These are phyloP conservation scores for Flaveria bidentis DNA, from an alignment of 129 eudicot genomes.

Conservation along the genomic window DNA sequence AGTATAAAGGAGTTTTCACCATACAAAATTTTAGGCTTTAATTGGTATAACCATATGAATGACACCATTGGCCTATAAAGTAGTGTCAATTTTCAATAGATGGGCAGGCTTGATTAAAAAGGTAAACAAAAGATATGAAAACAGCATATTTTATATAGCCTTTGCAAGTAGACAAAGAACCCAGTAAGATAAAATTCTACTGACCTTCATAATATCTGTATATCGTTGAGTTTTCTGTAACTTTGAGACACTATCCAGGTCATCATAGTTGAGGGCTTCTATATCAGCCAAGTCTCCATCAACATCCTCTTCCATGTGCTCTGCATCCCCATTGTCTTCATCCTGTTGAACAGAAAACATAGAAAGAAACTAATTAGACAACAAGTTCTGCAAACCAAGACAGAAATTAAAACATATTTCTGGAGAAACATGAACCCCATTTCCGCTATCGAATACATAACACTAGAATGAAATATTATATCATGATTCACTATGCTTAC, in stretches of 20 bases:
- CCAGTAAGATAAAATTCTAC: conserved; percentile 22
- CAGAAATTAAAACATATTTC: not conserved
- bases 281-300: conserved; percentile 80
- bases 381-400: conserved; percentile 6
- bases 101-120: not conserved
- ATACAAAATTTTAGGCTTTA: not conserved
- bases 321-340: conserved; percentile 57
- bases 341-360: conserved; percentile 36
- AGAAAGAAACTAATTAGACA: not conserved
- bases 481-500: conserved; percentile 41
- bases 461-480: not conserved
- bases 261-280: conserved; percentile 77
- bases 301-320: conserved; percentile 77
- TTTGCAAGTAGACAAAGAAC: not conserved
- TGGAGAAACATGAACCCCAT: not conserved
- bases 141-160: not conserved
- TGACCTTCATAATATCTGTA: conserved; percentile 74
- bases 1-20: not conserved
- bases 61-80: not conserved
- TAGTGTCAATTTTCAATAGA: not conserved
- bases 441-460: not conserved
- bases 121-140: not conserved
- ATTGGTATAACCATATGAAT: not conserved
- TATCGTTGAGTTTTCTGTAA: conserved; percentile 76
- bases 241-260: conserved; percentile 79